These are phyloP conservation scores for Plasmodium ovale DNA, from an alignment of 169 alveolate species.

Conservation along the genomic window DNA sequence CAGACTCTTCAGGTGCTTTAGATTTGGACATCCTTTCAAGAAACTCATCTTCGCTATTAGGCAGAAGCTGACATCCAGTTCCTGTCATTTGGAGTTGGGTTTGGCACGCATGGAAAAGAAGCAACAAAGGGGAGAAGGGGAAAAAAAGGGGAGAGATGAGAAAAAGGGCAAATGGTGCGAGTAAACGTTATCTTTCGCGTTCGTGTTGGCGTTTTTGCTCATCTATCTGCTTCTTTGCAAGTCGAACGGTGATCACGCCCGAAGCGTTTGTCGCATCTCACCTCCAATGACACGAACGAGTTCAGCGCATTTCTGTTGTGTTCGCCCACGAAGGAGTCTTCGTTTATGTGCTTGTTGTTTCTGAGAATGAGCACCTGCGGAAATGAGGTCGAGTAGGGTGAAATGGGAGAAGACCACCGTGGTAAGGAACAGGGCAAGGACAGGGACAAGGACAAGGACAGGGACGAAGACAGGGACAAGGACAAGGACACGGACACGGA, in stretches of 20 bases:
- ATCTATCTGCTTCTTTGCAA: no score
- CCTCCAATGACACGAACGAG: constrained; percentile 35
- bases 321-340: constrained; percentile 42
- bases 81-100: constrained; percentile 6
- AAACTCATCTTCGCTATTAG: constrained; percentile 28
- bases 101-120: no score
- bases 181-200: no score
- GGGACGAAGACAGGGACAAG: no score
- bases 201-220: no score
- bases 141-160: no score
- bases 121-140: no score
- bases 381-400: background rate
- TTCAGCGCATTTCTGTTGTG: constrained; percentile 18
- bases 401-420: background rate
- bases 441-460: no score
- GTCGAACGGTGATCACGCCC: no score
- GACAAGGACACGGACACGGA: background rate
- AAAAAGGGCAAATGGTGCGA: no score
- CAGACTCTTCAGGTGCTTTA: constrained; percentile 23
- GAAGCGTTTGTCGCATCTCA: no score
- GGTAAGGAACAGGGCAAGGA: background rate
- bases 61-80: constrained; percentile 51
- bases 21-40: constrained; percentile 22
- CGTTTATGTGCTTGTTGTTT: constrained; percentile 71
- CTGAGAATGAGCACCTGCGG: constrained; percentile 36